Base-by-base conservation (phyloP, 352 stramenopile genomes). In the Phytopythium boreale region DNA sequence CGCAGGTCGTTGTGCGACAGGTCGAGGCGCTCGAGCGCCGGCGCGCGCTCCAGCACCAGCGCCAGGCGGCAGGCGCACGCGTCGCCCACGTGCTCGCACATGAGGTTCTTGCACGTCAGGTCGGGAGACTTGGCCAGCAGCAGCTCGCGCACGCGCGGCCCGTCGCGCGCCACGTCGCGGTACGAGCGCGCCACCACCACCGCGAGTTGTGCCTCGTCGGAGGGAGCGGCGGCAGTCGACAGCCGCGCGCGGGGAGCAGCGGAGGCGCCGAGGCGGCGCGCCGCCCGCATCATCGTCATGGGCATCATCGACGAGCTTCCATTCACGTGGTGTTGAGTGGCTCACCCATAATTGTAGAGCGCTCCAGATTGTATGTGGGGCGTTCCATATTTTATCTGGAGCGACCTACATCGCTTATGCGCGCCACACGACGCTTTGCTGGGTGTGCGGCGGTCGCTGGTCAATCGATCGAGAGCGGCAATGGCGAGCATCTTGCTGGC, bases 41-140 rank as follows among this genome's bases (percentile, higher is more conserved):
- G 84, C 19, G 89, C 73, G 39, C 84, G 83, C 71, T 93, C 86
- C 15, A 96, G 75, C 27, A 87, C 81, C 11, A 93, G 70, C 62
- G 88, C 80, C 44, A 97, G 72, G 61, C 84, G 80, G 72, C 91
- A 97, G 34, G 85, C 72, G 64, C 91, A 97, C 14, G 88, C 81
- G 57, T 84, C 80, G 29, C 91, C 90, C 29, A 97, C 73, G 72
- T 95, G 85, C 66, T 96, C 86, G 68, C 91, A 97, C 91, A 97
- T 97, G 55, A 97, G 74, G 64, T 97, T 96, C 39, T 79, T 83
- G 72, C 91, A 97, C n/a, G 96, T 63, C 46, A 97, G 72, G 70
- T 97, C 91, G n/a, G 75, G 61, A 26, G 88, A 97, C 53, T 70
- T 69, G n/a, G 73, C 36, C 29, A 97, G 80, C 64, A 93, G 49